Conservation (phyloP, 768 basidiomycete species). For the Amanita jacksonii region DNA sequence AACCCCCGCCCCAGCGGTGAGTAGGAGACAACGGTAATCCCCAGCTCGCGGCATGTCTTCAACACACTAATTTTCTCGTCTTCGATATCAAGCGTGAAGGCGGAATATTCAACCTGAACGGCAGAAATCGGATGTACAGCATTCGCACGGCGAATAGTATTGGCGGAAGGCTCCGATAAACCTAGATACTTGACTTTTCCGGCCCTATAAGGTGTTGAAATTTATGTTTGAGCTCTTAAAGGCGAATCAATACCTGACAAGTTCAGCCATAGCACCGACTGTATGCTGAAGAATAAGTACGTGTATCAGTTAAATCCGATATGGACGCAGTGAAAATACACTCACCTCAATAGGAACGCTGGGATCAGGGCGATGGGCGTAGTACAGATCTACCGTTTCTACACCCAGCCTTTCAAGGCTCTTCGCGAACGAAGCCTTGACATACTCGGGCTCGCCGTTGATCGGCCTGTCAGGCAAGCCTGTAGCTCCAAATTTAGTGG, state of each 20-base stretch:
- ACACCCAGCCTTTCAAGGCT: constrained; percentile 26
- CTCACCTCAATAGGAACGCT: constrained; percentile 21
- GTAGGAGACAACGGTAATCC: constrained; percentile 37
- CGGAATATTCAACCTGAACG: constrained; percentile 35
- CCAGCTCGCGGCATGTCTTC: constrained; percentile 31
- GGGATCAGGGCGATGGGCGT: constrained; percentile 22
- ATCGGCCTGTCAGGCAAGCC: constrained; percentile 11
- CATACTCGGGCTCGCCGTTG: constrained; percentile 27
- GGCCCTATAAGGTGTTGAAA: constrained; percentile 22
- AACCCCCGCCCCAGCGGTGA: constrained; percentile 41
- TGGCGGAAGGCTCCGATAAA: constrained; percentile 37
- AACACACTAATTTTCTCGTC: constrained; percentile 28
- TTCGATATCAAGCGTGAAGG: constrained; percentile 36
- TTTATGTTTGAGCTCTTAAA: constrained; percentile 16
- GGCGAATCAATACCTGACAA: constrained; percentile 30
- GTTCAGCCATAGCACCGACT: constrained; percentile 26
- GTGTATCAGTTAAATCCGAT: neutral
- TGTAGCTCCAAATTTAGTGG: constrained; percentile 35
- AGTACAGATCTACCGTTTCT: constrained; percentile 30
- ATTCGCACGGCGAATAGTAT: constrained; percentile 37
- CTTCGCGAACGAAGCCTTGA: constrained; percentile 22
- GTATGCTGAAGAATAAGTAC: constrained; percentile 14
- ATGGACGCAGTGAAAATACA: neutral
- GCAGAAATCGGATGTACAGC: constrained; percentile 36
- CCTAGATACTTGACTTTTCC: constrained; percentile 42